A percentile compares a stretch with the other conserved stretches of the same genome.
These are phyloP conservation scores for Linaria vulgaris DNA, from an alignment of 257 asterid species.

Conservation along the genomic window DNA sequence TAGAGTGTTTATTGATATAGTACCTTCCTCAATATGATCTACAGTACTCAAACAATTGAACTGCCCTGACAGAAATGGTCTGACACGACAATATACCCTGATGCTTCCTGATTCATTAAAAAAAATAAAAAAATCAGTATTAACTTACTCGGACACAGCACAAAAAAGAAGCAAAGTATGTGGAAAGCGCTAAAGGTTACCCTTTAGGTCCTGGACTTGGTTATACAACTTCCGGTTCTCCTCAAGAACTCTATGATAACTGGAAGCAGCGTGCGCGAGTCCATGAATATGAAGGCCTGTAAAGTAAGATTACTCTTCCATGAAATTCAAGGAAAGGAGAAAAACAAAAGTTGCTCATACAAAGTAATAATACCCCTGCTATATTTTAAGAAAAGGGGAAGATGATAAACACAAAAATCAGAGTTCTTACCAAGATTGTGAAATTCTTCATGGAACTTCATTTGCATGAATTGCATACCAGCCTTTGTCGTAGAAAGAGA, in stretches of 20 bases:
- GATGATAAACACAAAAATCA: conserved; percentile 2
- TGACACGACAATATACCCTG: conserved; percentile 92
- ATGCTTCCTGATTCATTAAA: conserved; percentile 70
- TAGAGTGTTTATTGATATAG: conserved; percentile 57
- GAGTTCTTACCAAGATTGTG: conserved; percentile 63
- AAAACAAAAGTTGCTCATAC: not conserved
- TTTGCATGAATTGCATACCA: conserved; percentile 91
- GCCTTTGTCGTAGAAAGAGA: conserved; percentile 78
- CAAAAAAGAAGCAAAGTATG: conserved; percentile 13
- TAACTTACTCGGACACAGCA: conserved; percentile 13
- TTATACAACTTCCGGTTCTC: conserved; percentile 95
- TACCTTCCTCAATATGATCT: conserved; percentile 89
- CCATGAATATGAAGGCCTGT: conserved; percentile 80
- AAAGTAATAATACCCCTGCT: not conserved
- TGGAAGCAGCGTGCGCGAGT: conserved; percentile 93
- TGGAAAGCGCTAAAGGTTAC: conserved; percentile 34
- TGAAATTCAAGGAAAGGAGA: conserved; percentile 7
- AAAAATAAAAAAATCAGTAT: conserved; percentile 18
- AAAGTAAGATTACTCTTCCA: conserved; percentile 19
- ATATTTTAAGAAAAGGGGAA: not conserved
- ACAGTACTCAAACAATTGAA: conserved; percentile 51
- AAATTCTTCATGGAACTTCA: conserved; percentile 81
- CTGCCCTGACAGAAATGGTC: conserved; percentile 83
- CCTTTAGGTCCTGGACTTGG: conserved; percentile 98
- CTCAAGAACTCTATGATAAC: conserved; percentile 92